Base-by-base conservation (phyloP, 106 monocot genomes). In the Vanilla planifolia region DNA sequence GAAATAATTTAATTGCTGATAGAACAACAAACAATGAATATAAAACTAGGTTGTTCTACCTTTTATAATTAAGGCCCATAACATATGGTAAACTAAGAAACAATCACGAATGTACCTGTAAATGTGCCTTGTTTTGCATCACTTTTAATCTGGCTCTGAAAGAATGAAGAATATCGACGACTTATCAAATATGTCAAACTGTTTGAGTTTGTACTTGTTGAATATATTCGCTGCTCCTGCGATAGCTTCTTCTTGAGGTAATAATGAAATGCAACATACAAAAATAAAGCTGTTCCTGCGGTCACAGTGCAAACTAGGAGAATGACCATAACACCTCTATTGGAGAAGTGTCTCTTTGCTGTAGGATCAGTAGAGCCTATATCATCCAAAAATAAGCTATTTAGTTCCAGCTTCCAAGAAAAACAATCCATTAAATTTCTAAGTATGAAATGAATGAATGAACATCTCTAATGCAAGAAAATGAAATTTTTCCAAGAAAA, bases 131-230 rank as follows among this genome's bases (percentile, higher is more conserved):
- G 33, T 26, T 20, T 7, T 51, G 67, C 30, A 40, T 65, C 4
- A 59, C 19, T 43, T 23, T 89, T 71, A 17, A 47, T 46, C 51
- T 51, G 71, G 46, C 39, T 66, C 7, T 52, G 58, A 17, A 72
- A 75, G 35, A 79, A 55, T 17, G 79, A 74, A 64, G 67, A 42
- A 60, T 75, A 83, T 59, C 70, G 77, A 60, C 73, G 55, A 48
- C 80, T 85, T 30, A 94, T 60, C 43, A 94, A 79, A 65, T 83
- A 80, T 25, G 70, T 48, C 34, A 61, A 67, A 75, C 89, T 94
- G 50, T 70, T 89, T 75, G 59, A 89, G 61, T 85, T 94, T 27
- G 43, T 47, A 69, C 80, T 75, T 58, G 75, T 78, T 3, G 79
- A 73, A 59, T 59, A 53, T 46, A 65, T 51, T 21, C 22, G 37